Evolutionary conservation across 805 yeast genomes (phyloP).

Genomic region (Kazachstania taianensis): DNA sequence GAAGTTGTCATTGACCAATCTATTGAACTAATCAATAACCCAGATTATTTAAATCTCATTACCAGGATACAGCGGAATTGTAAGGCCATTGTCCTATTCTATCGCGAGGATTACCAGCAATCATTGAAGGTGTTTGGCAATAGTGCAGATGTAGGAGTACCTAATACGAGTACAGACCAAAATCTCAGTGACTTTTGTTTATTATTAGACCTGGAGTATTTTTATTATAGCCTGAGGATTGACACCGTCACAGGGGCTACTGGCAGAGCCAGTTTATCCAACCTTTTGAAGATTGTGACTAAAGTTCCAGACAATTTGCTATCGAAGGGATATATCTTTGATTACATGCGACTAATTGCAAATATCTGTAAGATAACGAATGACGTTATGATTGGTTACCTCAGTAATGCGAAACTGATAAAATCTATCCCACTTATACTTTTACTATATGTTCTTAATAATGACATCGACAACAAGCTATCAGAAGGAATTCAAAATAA

Average conservation of each 20-base stretch:
- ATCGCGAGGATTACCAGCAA: not conserved
- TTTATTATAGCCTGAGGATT: slow-evolving; percentile 14
- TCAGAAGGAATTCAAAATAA: slow-evolving; percentile 10
- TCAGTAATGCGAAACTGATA: too few relatives aligned
- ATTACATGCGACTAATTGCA: slow-evolving; percentile 17
- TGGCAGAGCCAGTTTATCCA: not conserved
- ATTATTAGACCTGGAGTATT: slow-evolving; percentile 19
- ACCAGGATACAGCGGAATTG: slow-evolving; percentile 15
- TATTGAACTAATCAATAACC: slow-evolving; percentile 4
- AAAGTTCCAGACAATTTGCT: slow-evolving; percentile 16
- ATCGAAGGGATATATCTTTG: slow-evolving; percentile 20
- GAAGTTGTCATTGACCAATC: slow-evolving; percentile 5
- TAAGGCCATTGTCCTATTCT: slow-evolving; percentile 5
- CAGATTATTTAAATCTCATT: slow-evolving; percentile 6
- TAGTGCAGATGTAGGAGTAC: not conserved
- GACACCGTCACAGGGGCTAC: too few relatives aligned
- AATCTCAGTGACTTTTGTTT: slow-evolving; percentile 6
- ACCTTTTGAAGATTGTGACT: slow-evolving; percentile 9
- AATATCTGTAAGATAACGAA: too few relatives aligned
- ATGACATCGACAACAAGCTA: not conserved
- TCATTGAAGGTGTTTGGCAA: slow-evolving; percentile 1
- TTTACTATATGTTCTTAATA: slow-evolving; percentile 1
- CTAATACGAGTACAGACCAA: not conserved
- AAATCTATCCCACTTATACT: slow-evolving; percentile 1
- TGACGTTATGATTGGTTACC: too few relatives aligned